Percentiles rank a stretch among this genome's conserved stretches.
Conservation (phyloP, 805 yeast genomes). For the Starmerella kuoi region DNA sequence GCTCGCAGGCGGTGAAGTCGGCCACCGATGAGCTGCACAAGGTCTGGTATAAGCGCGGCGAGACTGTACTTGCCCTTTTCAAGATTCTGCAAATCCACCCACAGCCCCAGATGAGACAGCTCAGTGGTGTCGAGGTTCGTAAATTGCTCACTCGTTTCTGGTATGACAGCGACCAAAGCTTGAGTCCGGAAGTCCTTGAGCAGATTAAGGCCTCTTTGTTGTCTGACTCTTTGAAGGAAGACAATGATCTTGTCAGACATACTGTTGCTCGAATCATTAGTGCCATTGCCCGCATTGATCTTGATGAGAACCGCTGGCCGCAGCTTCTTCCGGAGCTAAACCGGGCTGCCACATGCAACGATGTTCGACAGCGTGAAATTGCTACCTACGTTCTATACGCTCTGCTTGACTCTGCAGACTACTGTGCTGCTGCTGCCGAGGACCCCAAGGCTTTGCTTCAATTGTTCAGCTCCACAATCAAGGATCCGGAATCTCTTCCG, state of each 20-base stretch:
- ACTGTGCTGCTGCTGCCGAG: conserved; percentile 18
- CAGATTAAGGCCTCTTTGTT: conserved; percentile 59
- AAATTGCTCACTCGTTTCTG: conserved; percentile 66
- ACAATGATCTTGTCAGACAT: conserved; percentile 62
- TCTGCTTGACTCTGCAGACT: conserved; percentile 44
- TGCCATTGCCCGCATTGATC: conserved; percentile 67
- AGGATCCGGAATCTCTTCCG: conserved; percentile 47
- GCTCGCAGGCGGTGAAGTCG: conserved; percentile 59
- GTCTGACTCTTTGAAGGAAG: conserved; percentile 53
- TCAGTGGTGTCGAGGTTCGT: conserved; percentile 94
- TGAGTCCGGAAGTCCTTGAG: conserved; percentile 40
- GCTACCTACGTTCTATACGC: conserved; percentile 70
- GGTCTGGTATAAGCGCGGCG: conserved; percentile 59
- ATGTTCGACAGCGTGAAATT: conserved; percentile 59
- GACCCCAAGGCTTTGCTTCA: conserved; percentile 51
- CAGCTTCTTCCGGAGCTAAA: conserved; percentile 61
- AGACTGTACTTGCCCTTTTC: conserved; percentile 68
- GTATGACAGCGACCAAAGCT: conserved; percentile 32
- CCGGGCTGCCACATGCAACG: conserved; percentile 46
- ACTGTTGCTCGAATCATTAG: conserved; percentile 81
- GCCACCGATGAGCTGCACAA: conserved; percentile 66
- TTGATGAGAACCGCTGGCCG: conserved; percentile 60
- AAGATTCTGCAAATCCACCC: conserved; percentile 63
- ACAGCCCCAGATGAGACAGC: conserved; percentile 64
- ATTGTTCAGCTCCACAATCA: conserved; percentile 56